phyloP scores from a whole-genome alignment of 2,329 filamentous ascomycete genomes.

The Aureobasidium subglaciale region DNA sequence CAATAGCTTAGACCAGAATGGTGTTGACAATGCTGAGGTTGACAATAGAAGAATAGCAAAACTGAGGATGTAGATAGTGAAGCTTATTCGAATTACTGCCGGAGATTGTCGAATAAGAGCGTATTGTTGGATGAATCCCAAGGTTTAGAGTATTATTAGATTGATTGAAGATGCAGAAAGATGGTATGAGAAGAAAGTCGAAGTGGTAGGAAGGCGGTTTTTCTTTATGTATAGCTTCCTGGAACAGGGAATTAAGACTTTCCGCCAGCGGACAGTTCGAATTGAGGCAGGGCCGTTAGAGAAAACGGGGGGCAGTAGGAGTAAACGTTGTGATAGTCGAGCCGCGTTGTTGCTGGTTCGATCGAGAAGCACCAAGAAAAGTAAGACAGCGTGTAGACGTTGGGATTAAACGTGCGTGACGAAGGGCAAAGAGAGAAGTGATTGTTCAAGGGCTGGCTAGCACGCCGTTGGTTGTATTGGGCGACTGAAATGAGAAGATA shows the following conservation, averaged over 20 bases:
- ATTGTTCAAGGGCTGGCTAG: slow-evolving; percentile 11
- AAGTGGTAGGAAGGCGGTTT: slow-evolving; percentile 21
- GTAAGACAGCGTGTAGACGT: slow-evolving; percentile 15
- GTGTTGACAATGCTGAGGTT: slow-evolving; percentile 16
- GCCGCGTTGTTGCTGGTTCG: slow-evolving; percentile 14
- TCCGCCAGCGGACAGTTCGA: slow-evolving; percentile 28
- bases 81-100: slow-evolving; percentile 25
- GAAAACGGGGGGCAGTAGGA: slow-evolving; percentile 10
- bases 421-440: slow-evolving; percentile 10
- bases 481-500: slow-evolving; percentile 12
- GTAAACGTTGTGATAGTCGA: slow-evolving; percentile 13
- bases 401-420: slow-evolving; percentile 14
- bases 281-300: slow-evolving; percentile 16
- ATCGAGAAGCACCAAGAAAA: slow-evolving; percentile 15
- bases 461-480: slow-evolving; percentile 15
- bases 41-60: slow-evolving; percentile 23
- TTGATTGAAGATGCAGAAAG: slow-evolving; percentile 15
- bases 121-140: slow-evolving; percentile 18
- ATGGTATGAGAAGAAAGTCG: slow-evolving; percentile 16
- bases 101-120: slow-evolving; percentile 18
- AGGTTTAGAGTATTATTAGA: slow-evolving; percentile 14
- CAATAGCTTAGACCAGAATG: slow-evolving; percentile 19
- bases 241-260: slow-evolving; percentile 21
- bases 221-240: slow-evolving; percentile 20
- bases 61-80: neutral